Base-by-base conservation (phyloP, 768 basidiomycete genomes). In the Suillus brevipes region DNA sequence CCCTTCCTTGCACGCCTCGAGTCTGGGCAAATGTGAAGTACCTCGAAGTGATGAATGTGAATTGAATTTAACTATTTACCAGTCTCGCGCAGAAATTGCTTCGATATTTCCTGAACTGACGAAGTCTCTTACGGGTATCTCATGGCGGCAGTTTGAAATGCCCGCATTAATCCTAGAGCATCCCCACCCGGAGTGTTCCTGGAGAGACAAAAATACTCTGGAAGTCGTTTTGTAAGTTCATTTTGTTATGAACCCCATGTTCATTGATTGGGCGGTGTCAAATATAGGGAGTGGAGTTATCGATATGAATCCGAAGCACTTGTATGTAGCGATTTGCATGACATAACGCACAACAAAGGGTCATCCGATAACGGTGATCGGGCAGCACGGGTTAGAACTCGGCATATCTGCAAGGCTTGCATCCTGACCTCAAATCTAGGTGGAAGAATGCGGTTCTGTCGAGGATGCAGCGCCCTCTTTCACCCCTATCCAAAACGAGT, bases 11-110 rank as follows among this genome's bases (percentile, higher is more conserved):
- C 20, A 36, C 34, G 40, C 75, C 75, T 20, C 66, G 76, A 43
- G 68, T 72, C 23, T 76, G 75, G 76, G 68, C 73, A 12, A 71
- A 67, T 12, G 75, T 76, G 58, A 76, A 73, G 47, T 50, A 28
- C 20, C 40, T 23, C n/a, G 8, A 34, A 64, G 28, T 62, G 23
- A 37, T 57, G 7, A 18, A 13, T 28, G 7, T 2, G 14, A 60
- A 23, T 42, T 42, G 69, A 71, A 23, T 62, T 57, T 12, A 64
- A 61, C 49, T 6, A 25, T n/a, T 31, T 56, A 38, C 47, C 50
- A 76, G 75, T 74, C 74, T n/a, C 60, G 67, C 3, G 36, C 60
- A 10, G 70, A 70, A 13, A 67, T 76, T 25, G 9, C 65, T 28
- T 68, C 61, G 7, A 61, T 69, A 25, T 76, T 73, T 20, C 75